phyloP scores from a whole-genome alignment of 1,284 basidiomycete species.

The Cutaneotrichosporon sp. region DNA sequence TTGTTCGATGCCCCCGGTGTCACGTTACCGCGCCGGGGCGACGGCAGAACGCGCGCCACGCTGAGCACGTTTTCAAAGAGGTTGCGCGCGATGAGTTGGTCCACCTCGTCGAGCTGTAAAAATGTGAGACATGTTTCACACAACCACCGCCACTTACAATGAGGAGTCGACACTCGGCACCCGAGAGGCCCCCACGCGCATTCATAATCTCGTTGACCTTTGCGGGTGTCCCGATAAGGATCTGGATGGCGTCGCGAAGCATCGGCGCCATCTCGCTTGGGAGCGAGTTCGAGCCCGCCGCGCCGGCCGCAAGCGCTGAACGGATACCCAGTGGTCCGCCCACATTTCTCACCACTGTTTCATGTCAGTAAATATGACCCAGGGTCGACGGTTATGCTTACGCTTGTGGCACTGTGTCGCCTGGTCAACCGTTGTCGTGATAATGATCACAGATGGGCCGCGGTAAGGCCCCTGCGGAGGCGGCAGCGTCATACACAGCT shows the following conservation, averaged over 20 bases:
- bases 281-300: conserved; percentile 60
- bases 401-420: conserved; percentile 90
- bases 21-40: conserved; percentile 57
- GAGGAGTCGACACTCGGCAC: conserved; percentile 80
- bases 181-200: conserved; percentile 57
- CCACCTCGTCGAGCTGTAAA: conserved; percentile 77
- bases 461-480: conserved; percentile 58
- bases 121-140: background rate
- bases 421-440: conserved; percentile 96
- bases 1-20: conserved; percentile 27
- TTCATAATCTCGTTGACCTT: conserved; percentile 90
- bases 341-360: conserved; percentile 78
- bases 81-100: conserved; percentile 91
- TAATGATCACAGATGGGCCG: conserved; percentile 82
- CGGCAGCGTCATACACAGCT: conserved; percentile 64
- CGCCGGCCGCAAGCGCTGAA: conserved; percentile 77
- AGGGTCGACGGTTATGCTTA: conserved; percentile 29
- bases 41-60: conserved; percentile 82
- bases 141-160: conserved; percentile 50
- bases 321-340: conserved; percentile 85
- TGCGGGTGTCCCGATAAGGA: conserved; percentile 94
- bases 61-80: conserved; percentile 90
- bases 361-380: conserved; percentile 1
- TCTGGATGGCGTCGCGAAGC: conserved; percentile 85
- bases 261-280: conserved; percentile 72